phyloP scores from a whole-genome alignment of 2,329 filamentous ascomycete species.

The Colletotrichum somersetense region DNA sequence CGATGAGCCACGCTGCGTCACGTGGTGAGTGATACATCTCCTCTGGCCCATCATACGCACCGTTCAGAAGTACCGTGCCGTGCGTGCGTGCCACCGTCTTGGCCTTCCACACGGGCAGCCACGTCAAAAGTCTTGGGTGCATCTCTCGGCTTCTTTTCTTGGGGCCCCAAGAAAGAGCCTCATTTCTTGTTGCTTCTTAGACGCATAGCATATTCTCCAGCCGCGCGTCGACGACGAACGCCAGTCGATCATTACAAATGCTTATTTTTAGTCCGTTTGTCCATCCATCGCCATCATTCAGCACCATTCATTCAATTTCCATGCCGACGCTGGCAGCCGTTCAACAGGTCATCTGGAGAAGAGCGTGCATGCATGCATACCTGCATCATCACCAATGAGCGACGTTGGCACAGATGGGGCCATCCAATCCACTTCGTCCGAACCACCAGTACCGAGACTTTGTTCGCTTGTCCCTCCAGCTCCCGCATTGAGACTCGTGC shows the following conservation, averaged over 20 bases:
- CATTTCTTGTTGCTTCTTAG: conserved; percentile 35
- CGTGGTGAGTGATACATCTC: background rate
- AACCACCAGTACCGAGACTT: conserved; percentile 10
- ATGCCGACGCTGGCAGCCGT: background rate
- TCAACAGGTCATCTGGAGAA: background rate
- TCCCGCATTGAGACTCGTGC: conserved; percentile 27
- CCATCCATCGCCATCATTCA: conserved; percentile 2
- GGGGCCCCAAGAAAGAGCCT: conserved; percentile 20
- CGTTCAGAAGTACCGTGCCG: background rate
- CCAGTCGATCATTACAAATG: conserved; percentile 23
- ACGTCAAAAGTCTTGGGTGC: conserved; percentile 29
- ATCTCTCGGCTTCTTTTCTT: conserved; percentile 29
- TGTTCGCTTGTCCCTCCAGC: conserved; percentile 6
- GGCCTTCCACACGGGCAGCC: background rate
- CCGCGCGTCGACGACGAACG: background rate
- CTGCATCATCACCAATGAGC: conserved; percentile 2
- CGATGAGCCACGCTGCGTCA: background rate
- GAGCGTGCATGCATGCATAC: background rate
- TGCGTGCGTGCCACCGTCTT: conserved; percentile 1
- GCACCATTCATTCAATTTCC: background rate
- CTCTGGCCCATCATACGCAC: background rate
- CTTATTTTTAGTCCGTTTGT: conserved; percentile 22
- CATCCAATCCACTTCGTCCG: conserved; percentile 25
- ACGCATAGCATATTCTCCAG: conserved; percentile 24
- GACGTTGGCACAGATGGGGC: conserved; percentile 14